Conservation (phyloP, 1,139 yeast genomes). For the Pichia sp. region DNA sequence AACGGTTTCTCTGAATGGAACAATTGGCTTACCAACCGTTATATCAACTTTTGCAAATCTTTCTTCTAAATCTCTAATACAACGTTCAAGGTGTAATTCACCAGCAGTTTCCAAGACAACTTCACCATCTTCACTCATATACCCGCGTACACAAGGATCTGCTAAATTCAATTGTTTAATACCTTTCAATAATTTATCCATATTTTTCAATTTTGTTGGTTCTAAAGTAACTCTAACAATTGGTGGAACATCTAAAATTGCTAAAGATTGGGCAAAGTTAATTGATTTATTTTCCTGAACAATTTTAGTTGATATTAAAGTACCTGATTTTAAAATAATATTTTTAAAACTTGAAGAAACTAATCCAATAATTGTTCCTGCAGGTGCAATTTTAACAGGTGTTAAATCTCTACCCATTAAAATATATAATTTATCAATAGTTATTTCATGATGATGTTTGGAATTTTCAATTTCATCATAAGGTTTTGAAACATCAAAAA, state of each 20-base stretch:
- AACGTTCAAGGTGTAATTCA: slow-evolving; percentile 85
- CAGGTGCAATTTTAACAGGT: slow-evolving; percentile 73
- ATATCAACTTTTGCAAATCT: slow-evolving; percentile 91
- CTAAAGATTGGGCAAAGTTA: slow-evolving; percentile 58
- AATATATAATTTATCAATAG: slow-evolving; percentile 63
- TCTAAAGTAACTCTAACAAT: slow-evolving; percentile 93
- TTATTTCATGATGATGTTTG: slow-evolving; percentile 47
- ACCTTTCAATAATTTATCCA: slow-evolving; percentile 72
- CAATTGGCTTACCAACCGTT: slow-evolving; percentile 83
- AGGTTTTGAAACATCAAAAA: slow-evolving; percentile 72
- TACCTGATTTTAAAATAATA: slow-evolving; percentile 78
- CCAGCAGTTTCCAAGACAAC: slow-evolving; percentile 94
- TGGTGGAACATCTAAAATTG: slow-evolving; percentile 61
- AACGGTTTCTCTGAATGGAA: slow-evolving; percentile 90
- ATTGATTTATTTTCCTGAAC: slow-evolving; percentile 39
- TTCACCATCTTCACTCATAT: slow-evolving; percentile 83
- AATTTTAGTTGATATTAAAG: slow-evolving; percentile 48
- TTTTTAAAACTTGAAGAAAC: slow-evolving; percentile 70
- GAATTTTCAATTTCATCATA: slow-evolving; percentile 19
- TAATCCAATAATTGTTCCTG: slow-evolving; percentile 93
- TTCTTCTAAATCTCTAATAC: slow-evolving; percentile 80
- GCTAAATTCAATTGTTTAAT: slow-evolving; percentile 74
- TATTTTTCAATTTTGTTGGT: slow-evolving; percentile 79
- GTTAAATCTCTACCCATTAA: slow-evolving; percentile 92
- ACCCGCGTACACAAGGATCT: slow-evolving; percentile 89